Percentiles rank a stretch among this genome's conserved stretches.
These are phyloP conservation scores for Abrus precatorius DNA, from an alignment of 306 rosid genomes.

Conservation along the genomic window DNA sequence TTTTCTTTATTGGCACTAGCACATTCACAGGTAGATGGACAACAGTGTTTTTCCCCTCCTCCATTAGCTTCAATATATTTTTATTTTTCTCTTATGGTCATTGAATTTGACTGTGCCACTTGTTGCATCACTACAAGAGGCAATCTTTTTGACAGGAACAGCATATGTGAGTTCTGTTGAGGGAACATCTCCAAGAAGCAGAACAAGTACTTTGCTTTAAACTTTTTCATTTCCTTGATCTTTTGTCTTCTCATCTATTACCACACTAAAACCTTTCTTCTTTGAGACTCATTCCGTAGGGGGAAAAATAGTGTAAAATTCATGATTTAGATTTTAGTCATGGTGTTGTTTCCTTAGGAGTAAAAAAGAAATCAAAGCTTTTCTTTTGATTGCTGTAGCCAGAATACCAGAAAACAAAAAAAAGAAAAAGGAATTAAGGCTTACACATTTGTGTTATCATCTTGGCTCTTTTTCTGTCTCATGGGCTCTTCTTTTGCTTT, in stretches of 20 bases:
- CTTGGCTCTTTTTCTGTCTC: conserved; percentile 45
- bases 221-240: conserved; percentile 52
- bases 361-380: conserved; percentile 24
- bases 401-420: neutral
- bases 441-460: conserved; percentile 5
- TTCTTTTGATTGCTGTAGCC: conserved; percentile 45
- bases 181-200: conserved; percentile 50
- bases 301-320: neutral
- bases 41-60: conserved; percentile 22
- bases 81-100: neutral
- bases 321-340: neutral
- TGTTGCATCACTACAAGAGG: conserved; percentile 48
- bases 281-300: conserved; percentile 31
- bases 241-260: conserved; percentile 48
- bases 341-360: conserved; percentile 12
- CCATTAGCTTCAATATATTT: conserved; percentile 31
- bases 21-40: conserved; percentile 35
- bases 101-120: conserved; percentile 35
- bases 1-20: conserved; percentile 41
- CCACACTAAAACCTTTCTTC: conserved; percentile 28
- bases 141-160: conserved; percentile 52
- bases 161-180: conserved; percentile 44
- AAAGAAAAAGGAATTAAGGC: conserved; percentile 1
- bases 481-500: conserved; percentile 69
- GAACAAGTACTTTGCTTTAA: conserved; percentile 48